Evolutionary conservation across 2,329 filamentous ascomycete species (phyloP).

Genomic region (Fusarium multiceps): DNA sequence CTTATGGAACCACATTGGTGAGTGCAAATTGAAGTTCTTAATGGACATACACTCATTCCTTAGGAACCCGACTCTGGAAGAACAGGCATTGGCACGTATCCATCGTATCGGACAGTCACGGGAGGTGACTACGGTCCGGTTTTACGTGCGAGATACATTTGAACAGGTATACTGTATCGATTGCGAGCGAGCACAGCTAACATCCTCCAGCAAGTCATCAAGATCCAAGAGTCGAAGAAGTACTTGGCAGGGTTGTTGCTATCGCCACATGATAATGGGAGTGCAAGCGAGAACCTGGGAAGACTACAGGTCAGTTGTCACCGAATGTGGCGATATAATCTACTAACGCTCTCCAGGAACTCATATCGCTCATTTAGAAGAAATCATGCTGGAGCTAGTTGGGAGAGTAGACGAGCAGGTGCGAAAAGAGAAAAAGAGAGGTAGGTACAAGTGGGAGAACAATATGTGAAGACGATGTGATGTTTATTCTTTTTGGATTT

Average conservation of each 20-base stretch:
- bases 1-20: conserved; percentile 64
- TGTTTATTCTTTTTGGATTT: background rate
- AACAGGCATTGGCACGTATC: conserved; percentile 56
- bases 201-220: conserved; percentile 3
- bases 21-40: accelerated
- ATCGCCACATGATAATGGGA: background rate
- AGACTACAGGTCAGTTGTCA: background rate
- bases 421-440: background rate
- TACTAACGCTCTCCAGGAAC: background rate
- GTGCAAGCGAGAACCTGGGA: background rate
- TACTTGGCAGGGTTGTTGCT: conserved; percentile 14
- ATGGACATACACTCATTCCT: accelerated
- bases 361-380: conserved; percentile 2
- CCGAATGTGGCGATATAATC: accelerated
- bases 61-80: conserved; percentile 58
- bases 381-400: accelerated
- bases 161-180: conserved; percentile 53
- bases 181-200: too few species aligned
- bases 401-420: background rate
- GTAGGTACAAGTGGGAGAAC: background rate
- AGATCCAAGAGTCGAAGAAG: conserved; percentile 32
- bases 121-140: conserved; percentile 53
- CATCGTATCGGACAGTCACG: conserved; percentile 52
- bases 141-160: conserved; percentile 53
- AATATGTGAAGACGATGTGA: background rate